Evolutionary conservation across 2,329 filamentous ascomycete genomes (phyloP), one percentile per base, ranked within the genome.

Genomic region (Ophioceras dolichostomum): DNA sequence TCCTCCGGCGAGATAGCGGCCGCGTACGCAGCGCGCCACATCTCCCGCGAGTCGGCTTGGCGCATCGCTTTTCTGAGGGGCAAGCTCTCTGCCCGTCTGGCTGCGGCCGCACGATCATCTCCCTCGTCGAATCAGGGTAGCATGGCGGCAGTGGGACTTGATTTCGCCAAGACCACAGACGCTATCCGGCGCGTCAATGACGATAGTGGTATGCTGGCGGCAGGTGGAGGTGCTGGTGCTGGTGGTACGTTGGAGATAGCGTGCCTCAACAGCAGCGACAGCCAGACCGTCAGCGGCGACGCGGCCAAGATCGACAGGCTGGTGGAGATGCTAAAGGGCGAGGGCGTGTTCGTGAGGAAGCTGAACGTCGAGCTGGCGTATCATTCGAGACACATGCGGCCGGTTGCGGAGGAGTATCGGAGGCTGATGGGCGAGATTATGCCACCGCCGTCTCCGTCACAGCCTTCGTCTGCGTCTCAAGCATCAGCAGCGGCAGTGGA

Each of bases 1-100:
- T 63, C 59, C 0, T 54, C 48, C 2, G 64, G 64, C 1, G 64
- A 67, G 40, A 62, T 67, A 24, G 62, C 56, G 0, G 64, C 62
- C 2, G 62, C 63, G 0, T 66, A 66, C 33, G 59, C 61, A 1
- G 50, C 55, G 0, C 59, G 62, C 1, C 40, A 46, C 2, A 40
- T 67, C 4, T 49, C 56, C 0, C 45, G 51, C 1, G 40, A 50
- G 13, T 54, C 57, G 4, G 61, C 63, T 7, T 57, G 65, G 34
- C 48, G 47, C 3, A 45, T 55, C 0, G 59, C 62, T 0, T 66
- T 59, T 39, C 57, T 58, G 32, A 56, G 64, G 9, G 65, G 64
- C 1, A 45, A 56, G 4, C 45, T 55, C 32, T 47, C 51, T 37
- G 45, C 45, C 10, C 36, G 44, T 27, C 24, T 43, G 10, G 36